These are phyloP conservation scores for Agrostemma githago DNA, from an alignment of 148 eudicot species.

Conservation along the genomic window DNA sequence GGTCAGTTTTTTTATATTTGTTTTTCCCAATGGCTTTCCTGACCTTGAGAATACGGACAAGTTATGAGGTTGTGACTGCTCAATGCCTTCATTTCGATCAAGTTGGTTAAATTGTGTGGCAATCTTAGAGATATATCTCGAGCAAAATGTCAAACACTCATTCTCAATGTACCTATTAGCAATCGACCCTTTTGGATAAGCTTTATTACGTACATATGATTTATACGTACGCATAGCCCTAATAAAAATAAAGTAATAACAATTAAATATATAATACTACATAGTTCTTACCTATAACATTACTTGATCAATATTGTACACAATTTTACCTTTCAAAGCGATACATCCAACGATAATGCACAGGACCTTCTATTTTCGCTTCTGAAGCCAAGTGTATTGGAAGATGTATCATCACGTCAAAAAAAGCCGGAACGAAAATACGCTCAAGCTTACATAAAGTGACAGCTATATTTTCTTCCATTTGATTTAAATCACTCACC, in stretches of 20 bases:
- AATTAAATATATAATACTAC: background rate
- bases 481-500: background rate
- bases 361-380: background rate
- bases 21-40: too few species aligned
- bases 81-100: too few species aligned
- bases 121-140: too few species aligned
- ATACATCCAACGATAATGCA: background rate
- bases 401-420: background rate
- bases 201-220: background rate
- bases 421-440: background rate
- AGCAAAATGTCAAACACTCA: too few species aligned
- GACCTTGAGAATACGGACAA: too few species aligned
- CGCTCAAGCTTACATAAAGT: background rate
- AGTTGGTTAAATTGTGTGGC: too few species aligned
- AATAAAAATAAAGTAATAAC: background rate
- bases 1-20: too few species aligned
- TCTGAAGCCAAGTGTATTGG: background rate
- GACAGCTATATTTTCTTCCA: background rate
- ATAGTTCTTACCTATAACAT: background rate
- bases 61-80: too few species aligned
- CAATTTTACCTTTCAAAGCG: conserved; percentile 1
- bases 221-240: background rate
- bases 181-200: too few species aligned
- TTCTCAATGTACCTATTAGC: too few species aligned
- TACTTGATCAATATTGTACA: background rate